Evolutionary conservation across 2,329 filamentous ascomycete genomes (phyloP), one percentile per base, ranked within the genome.

Genomic region (Elsinoe batatas): DNA sequence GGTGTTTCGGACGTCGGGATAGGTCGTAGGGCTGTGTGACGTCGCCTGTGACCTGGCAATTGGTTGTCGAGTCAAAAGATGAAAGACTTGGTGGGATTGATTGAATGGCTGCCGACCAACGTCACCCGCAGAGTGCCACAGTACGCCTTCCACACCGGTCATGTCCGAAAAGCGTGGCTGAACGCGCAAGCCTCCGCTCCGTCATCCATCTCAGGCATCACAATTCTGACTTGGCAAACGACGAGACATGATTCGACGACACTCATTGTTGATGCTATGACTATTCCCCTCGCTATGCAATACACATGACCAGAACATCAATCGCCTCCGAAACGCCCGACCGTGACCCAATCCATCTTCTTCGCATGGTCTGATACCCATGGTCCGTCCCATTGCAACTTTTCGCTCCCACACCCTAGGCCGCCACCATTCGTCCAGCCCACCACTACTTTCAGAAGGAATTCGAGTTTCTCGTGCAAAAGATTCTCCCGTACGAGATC

Each of bases 401-500:
- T 65, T 47, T 62, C 61, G 3, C 61, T 61, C 26, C 69, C 67
- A 13, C 71, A 67, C 2, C 87, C 87, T 32, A 91, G 70, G 1
- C 87, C 87, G 2, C 81, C 83, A 62, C 85, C 84, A 56, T 67
- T 64, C 11, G 82, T 79, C 87, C 87, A 91, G 67, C 88, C 84
- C 60, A 78, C 78, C 10, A 89, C 77, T 13, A 88, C 78, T 53
- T 77, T 71, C 61, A 79, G 77, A 63, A 91, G 81, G 65, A 91
- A 91, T 58, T 82, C 78, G 57, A 91, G 78, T 73, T 91, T 91
- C 62, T 76, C 77, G 33, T 83, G 80, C 65, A 91, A 81, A 61
- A 84, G 80, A 67, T 91, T 91, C 38, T 84, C 83, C 17, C 79
- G 77, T 0, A 87, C 84, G 56, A 88, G 81, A 56, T 78, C 75